Evolutionary conservation across 2,329 filamentous ascomycete genomes (phyloP).

Genomic region (Mollisia scopiformis): DNA sequence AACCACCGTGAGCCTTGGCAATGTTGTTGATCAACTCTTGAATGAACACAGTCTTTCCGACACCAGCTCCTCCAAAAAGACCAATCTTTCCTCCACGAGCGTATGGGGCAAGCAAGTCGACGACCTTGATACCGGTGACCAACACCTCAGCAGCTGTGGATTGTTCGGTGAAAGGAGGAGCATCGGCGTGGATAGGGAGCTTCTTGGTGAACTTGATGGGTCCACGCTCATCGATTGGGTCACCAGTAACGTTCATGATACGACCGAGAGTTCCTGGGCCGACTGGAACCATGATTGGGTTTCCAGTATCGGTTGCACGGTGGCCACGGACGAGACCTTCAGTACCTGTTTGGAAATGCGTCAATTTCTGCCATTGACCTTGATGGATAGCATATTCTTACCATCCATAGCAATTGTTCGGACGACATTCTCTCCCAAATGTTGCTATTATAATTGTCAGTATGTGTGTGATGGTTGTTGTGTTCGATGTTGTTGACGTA

Average conservation of each 20-base stretch:
- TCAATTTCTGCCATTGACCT: constrained; percentile 28
- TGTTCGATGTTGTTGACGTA: constrained; percentile 53
- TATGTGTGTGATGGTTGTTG: constrained; percentile 13
- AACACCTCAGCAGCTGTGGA: constrained; percentile 95
- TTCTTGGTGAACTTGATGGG: constrained; percentile 92
- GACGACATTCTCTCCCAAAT: constrained; percentile 98
- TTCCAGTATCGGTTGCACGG: constrained; percentile 83
- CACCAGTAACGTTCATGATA: constrained; percentile 99
- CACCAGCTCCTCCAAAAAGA: constrained; percentile 99
- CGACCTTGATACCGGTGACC: constrained; percentile 99
- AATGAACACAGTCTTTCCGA: constrained; percentile 99
- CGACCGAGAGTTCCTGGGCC: constrained; percentile 91
- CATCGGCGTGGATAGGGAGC: constrained; percentile 90
- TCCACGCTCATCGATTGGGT: constrained; percentile 99
- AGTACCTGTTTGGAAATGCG: constrained; percentile 67
- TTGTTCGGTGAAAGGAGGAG: constrained; percentile 92
- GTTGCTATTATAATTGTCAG: constrained; percentile 73
- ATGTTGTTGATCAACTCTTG: constrained; percentile 99
- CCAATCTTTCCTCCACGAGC: constrained; percentile 99
- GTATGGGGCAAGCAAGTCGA: constrained; percentile 97
- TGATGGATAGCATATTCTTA: constrained; percentile 50
- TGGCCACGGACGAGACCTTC: constrained; percentile 98
- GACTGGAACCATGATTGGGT: constrained; percentile 95
- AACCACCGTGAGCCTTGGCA: constrained; percentile 99
- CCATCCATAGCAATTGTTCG: constrained; percentile 99